Evolutionary conservation across 176 grass and related monocot species (phyloP), one percentile per base, ranked within the genome.

Genomic region (Phragmites australis): DNA sequence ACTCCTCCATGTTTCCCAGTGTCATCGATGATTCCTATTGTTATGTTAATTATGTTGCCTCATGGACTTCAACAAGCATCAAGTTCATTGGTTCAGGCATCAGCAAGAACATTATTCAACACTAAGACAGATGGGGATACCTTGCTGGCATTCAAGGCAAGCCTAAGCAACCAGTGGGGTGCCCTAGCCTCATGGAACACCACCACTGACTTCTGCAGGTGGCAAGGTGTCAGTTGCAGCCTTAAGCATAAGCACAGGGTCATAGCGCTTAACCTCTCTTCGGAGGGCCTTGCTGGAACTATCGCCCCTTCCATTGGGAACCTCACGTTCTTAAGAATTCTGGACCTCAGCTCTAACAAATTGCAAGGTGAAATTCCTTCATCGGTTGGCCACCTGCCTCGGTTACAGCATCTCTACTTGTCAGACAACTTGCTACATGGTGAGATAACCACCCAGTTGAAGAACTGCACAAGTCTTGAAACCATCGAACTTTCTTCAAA

Each of bases 201-300:
- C 1, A 53, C 0, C 2, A 75, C 23, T 31, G 6, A 26, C 16
- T 67, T 46, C 60, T 67, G 71, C 49, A 23, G 9, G 3, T 83
- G 71, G 81, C 34, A 59, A 23, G 81, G 83, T 2, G 9, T 86
- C 8, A 3, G 27, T 9, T 86, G 83, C 68, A 86, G 83, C 57
- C 53, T 42, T 68, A 72, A 19, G 9, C 75, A 80, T 2, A 54
- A 17, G 12, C 19, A 31, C 0, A 86, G 65, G 65, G 75, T 72
- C 26, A 51, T 7, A 6, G 27, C 30, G 5, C 68, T 86, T 8
- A 54, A 86, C 23, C 37, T 86, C 18, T 72, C 83, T 5, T 61
- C 56, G 0, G 30, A 29, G 2, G 75, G 65, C 22, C 83, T 85
- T 39, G 31, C 6, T 5, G 83, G 75, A 2, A 59, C 40, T 8